Base-by-base conservation (phyloP, 495 filamentous ascomycete species). In the Neohortaea acidophila region DNA sequence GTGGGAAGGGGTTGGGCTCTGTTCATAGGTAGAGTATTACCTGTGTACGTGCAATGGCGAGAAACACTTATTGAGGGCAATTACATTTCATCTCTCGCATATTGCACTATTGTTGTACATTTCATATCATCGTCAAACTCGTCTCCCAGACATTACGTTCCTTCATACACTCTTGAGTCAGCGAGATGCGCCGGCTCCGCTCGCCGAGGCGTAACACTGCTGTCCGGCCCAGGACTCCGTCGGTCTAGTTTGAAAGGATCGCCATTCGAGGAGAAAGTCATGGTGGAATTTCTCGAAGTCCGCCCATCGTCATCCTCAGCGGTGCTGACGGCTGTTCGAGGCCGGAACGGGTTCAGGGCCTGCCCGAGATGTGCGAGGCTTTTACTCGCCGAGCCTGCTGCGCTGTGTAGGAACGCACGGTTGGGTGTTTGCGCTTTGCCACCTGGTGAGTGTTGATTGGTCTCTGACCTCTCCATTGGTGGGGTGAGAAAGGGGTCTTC, bases 401-500 rank as follows among this genome's bases (percentile, higher is more conserved):
- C 45, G 29, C 45, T 45, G 13, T 44, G 46, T 3, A 45, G n/a
- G 11, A 42, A 42, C 20, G 46, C 21, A 13, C 37, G 34, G 19
- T 2, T 20, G 2, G 41, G 36, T 33, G 26, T 5, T 13, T 8
- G 36, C 10, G 13, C 37, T 8, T 36, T 20, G 33, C 13, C 24
- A 15, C 21, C 21, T 4, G 21, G n/a, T 21, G 18, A 22, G 25
- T 11, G 34, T 8, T 1, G 42, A 11, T 3, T 27, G 9, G 5
- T n/a, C 18, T 18, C 38, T 33, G 9, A n/a, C 27, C 9, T 15
- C n/a, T 26, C 43, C 39, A n/a, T 40, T 36, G 42, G 42, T n/a
- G 46, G 46, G 11, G 42, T 49, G 19, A 49, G 24, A 33, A 49
- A 49, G 7, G 46, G 46, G 24, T 49, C 46, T 33, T 49, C 46